These are phyloP conservation scores for Sclerotinia minor DNA, from an alignment of 2,329 filamentous ascomycete species.

Conservation along the genomic window DNA sequence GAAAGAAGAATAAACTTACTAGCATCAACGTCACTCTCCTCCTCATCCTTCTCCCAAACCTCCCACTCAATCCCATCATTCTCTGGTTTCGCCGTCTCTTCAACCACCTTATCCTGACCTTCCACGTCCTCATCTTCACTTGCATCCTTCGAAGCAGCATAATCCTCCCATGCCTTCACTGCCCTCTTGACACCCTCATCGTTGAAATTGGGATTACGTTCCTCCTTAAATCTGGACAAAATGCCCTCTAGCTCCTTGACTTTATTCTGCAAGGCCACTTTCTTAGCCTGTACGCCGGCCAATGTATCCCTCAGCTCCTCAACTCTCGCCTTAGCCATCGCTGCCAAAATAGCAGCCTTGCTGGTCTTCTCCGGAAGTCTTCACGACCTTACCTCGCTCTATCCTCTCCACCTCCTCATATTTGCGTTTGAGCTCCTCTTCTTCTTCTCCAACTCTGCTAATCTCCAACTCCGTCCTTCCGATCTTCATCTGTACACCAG, in stretches of 20 bases:
- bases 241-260: constrained; percentile 81
- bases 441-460: constrained; percentile 62
- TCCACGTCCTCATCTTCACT: constrained; percentile 48
- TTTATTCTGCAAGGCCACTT: constrained; percentile 66
- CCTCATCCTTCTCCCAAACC: constrained; percentile 70
- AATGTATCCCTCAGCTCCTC: constrained; percentile 76
- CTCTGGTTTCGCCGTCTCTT: constrained; percentile 71
- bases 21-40: constrained; percentile 69
- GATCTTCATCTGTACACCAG: constrained; percentile 72
- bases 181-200: constrained; percentile 97
- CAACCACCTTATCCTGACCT: constrained; percentile 67
- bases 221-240: constrained; percentile 80
- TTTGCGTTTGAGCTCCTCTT: constrained; percentile 67
- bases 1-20: constrained; percentile 58
- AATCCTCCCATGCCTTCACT: constrained; percentile 91
- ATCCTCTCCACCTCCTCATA: constrained; percentile 72
- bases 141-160: constrained; percentile 66
- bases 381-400: constrained; percentile 75
- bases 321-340: constrained; percentile 70
- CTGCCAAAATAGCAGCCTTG: constrained; percentile 76
- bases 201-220: constrained; percentile 99
- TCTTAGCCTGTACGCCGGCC: constrained; percentile 66
- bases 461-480: constrained; percentile 66
- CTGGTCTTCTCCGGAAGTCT: constrained; percentile 63
- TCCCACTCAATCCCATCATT: constrained; percentile 78